phyloP scores from a whole-genome alignment of 1,139 yeast species.

The Taphrina betulina region DNA sequence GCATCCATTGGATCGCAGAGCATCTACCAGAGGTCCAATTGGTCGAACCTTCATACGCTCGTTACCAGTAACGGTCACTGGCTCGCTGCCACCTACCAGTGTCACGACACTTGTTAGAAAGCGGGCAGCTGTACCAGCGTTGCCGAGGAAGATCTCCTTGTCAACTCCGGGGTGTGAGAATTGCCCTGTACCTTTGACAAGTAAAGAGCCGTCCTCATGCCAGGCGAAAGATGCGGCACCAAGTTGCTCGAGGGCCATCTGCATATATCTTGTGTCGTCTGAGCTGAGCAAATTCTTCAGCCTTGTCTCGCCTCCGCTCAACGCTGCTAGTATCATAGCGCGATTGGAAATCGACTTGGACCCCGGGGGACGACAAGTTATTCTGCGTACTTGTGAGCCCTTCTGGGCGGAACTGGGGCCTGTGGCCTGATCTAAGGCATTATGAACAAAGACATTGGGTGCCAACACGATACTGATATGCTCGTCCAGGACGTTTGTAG shows the following conservation, averaged over 20 bases:
- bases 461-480: slow-evolving; percentile 72
- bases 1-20: slow-evolving; percentile 78
- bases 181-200: slow-evolving; percentile 83
- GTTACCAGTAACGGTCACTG: slow-evolving; percentile 81
- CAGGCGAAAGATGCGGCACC: slow-evolving; percentile 78
- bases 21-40: slow-evolving; percentile 92
- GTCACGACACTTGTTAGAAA: slow-evolving; percentile 90
- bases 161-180: slow-evolving; percentile 65
- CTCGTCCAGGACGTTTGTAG: slow-evolving; percentile 76
- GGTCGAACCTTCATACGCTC: slow-evolving; percentile 98
- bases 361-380: slow-evolving; percentile 80
- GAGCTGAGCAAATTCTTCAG: slow-evolving; percentile 83
- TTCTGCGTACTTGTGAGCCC: slow-evolving; percentile 37
- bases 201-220: slow-evolving; percentile 78
- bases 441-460: slow-evolving; percentile 36
- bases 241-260: slow-evolving; percentile 74
- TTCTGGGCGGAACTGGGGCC: not conserved
- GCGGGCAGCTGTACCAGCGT: slow-evolving; percentile 98
- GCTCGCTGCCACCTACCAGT: slow-evolving; percentile 55
- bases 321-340: slow-evolving; percentile 87
- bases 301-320: slow-evolving; percentile 80
- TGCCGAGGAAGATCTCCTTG: slow-evolving; percentile 77
- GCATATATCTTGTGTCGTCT: slow-evolving; percentile 95
- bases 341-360: slow-evolving; percentile 95
- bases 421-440: slow-evolving; percentile 38